Percentiles rank a stretch among this genome's conserved stretches.
phyloP scores from a whole-genome alignment of 306 rosid species.

The Morella rubra region DNA sequence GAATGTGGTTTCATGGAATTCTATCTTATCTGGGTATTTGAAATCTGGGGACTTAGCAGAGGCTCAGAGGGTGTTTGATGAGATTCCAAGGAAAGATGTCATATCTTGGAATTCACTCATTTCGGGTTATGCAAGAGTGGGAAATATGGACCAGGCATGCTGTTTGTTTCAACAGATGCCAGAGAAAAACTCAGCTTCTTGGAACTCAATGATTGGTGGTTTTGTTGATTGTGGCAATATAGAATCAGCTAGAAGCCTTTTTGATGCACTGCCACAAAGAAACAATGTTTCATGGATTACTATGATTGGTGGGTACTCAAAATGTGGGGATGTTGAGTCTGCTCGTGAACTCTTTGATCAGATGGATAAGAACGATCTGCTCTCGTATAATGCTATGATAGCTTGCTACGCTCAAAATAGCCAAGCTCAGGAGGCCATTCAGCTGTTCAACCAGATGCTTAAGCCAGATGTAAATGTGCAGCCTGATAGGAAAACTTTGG shows the following conservation, averaged over 20 bases:
- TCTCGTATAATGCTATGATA: slow-evolving; percentile 57
- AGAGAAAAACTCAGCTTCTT: slow-evolving; percentile 58
- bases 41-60: slow-evolving; percentile 49
- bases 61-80: slow-evolving; percentile 49
- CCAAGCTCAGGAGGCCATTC: slow-evolving; percentile 65
- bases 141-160: slow-evolving; percentile 53
- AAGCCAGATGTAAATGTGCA: slow-evolving; percentile 33
- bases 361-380: slow-evolving; percentile 49
- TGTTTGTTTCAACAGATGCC: slow-evolving; percentile 58
- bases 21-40: slow-evolving; percentile 59
- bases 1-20: slow-evolving; percentile 80
- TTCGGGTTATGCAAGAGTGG: slow-evolving; percentile 52
- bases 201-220: slow-evolving; percentile 73
- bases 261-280: slow-evolving; percentile 56
- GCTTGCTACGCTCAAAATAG: slow-evolving; percentile 76
- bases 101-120: slow-evolving; percentile 79
- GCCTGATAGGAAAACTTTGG: slow-evolving; percentile 70
- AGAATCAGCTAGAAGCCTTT: slow-evolving; percentile 46
- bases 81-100: slow-evolving; percentile 60
- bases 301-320: slow-evolving; percentile 67
- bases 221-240: slow-evolving; percentile 45
- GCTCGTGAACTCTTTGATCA: slow-evolving; percentile 55
- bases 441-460: slow-evolving; percentile 57
- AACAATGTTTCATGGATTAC: slow-evolving; percentile 59
- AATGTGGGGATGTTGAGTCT: slow-evolving; percentile 55